Evolutionary conservation across 2,329 filamentous ascomycete genomes (phyloP), one percentile per base, ranked within the genome.

Genomic region (Colletotrichum neosansevieriae): DNA sequence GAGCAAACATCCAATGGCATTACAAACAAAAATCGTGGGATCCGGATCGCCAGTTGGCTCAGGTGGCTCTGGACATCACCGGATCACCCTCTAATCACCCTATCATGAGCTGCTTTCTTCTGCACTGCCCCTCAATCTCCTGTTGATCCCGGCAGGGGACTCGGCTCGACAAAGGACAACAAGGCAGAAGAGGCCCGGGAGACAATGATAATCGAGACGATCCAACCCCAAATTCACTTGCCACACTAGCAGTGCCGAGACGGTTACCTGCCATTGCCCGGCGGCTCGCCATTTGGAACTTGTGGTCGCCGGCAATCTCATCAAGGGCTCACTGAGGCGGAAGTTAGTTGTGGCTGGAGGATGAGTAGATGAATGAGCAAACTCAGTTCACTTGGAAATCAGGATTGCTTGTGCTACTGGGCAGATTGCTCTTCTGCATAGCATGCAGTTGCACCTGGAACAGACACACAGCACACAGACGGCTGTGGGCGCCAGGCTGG

Each of bases 111-210:
- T 40, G 32, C 9, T 49, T 36, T n/a, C 19, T 59, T 54, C 65
- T 68, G 61, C 65, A 42, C 61, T 49, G 40, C 54, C 49, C 34
- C 38, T 67, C 54, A 68, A 59, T 65, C 61, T 65, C 65, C 65
- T 65, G 65, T 59, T 65, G 61, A 68, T 59, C 65, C 34, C 24
- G 65, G 54, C 54, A 59, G 54, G 65, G 65, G 47, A 19, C 15
- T 53, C 21, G 32, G 49, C 47, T 49, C 47, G 40, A 57, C 36
- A 68, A 54, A 60, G 40, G 65, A 54, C 53, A 64, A 58, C n/a
- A 64, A 54, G 49, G 64, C 10, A 21, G 19, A 58, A 51, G 50
- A 38, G 36, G 60, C 47, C 24, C 38, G 47, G 58, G 65, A 64
- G 54, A 64, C 53, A 58, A 54, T 60, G 60, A 49, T 45, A 53